Evolutionary conservation across 129 eudicot genomes (phyloP), one percentile per base, ranked within the genome.

Genomic region (Tanacetum coccineum): DNA sequence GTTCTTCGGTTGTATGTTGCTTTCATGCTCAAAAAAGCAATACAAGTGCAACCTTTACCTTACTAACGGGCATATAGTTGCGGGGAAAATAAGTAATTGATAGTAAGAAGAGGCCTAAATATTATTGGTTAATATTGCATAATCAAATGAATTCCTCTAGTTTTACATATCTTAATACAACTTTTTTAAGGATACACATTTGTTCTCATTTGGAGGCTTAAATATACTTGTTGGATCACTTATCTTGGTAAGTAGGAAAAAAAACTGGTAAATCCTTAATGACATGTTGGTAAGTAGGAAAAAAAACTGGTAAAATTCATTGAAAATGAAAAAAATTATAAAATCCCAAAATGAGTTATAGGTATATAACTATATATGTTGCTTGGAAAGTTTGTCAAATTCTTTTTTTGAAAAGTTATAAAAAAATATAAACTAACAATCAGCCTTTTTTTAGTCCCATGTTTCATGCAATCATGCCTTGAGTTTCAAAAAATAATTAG

Each of bases 381-480:
- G n/a, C 3, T 48, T 48, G 54, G 10, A 44, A 44, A 44, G 7
- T 9, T 12, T 44, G 7, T 44, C 48, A 12, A 12, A 6, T 44
- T 44, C 48, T 44, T 44, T 12, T 44, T 44, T 44, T 44, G 7
- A 1, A n/a, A n/a, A n/a, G n/a, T n/a, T n/a, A n/a, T n/a, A n/a
- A n/a, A n/a, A n/a, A n/a, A n/a, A n/a, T n/a, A n/a, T n/a, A n/a
- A n/a, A n/a, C n/a, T n/a, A n/a, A n/a, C 48, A 6, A n/a, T n/a
- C 48, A 9, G n/a, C 7, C 11, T 46, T 13, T 13, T 47, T 65
- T 21, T 20, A 10, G 14, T 12, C 69, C 69, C 69, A 64, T 64
- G 69, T 21, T 20, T 44, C 53, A 63, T 63, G n/a, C n/a, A n/a
- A n/a, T n/a, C n/a, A n/a, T n/a, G n/a, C 21, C 53, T 42, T 2